phyloP scores from a whole-genome alignment of 106 monocot genomes.

The Dactylorhiza incarnata region DNA sequence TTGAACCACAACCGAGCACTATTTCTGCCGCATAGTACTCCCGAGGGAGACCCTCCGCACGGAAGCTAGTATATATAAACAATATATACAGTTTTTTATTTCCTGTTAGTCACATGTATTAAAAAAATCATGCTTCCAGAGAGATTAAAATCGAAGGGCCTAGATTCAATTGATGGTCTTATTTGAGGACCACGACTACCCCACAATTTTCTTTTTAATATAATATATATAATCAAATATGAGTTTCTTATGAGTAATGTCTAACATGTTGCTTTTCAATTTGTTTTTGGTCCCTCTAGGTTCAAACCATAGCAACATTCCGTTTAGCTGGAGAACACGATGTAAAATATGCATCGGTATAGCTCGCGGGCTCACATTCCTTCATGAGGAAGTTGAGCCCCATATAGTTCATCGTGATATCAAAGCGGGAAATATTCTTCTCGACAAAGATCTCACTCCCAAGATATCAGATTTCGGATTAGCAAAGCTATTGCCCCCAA shows the following conservation, averaged over 20 bases:
- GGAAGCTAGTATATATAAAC: no score
- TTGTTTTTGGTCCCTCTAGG: conserved; percentile 20
- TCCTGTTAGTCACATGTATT: no score
- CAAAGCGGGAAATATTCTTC: conserved; percentile 75
- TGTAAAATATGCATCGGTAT: conserved; percentile 54
- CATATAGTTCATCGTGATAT: conserved; percentile 69
- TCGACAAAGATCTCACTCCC: conserved; percentile 54
- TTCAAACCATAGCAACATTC: conserved; percentile 29
- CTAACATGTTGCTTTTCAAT: neutral
- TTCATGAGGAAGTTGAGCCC: conserved; percentile 55
- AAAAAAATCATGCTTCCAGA: no score
- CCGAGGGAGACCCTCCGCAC: no score
- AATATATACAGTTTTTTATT: no score
- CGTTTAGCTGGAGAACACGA: conserved; percentile 58
- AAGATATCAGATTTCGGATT: conserved; percentile 83
- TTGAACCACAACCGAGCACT: no score
- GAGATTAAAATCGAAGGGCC: no score
- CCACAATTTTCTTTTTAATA: no score
- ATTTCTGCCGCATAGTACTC: no score
- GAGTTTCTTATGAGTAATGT: neutral
- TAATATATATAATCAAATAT: neutral
- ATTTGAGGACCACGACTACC: no score
- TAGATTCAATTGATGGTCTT: no score
- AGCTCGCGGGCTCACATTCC: conserved; percentile 65
- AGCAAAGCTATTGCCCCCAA: conserved; percentile 61